Percentiles rank a stretch among this genome's conserved stretches.
Conservation (phyloP, 495 filamentous ascomycete genomes). For the Neurospora tetrasperma region DNA sequence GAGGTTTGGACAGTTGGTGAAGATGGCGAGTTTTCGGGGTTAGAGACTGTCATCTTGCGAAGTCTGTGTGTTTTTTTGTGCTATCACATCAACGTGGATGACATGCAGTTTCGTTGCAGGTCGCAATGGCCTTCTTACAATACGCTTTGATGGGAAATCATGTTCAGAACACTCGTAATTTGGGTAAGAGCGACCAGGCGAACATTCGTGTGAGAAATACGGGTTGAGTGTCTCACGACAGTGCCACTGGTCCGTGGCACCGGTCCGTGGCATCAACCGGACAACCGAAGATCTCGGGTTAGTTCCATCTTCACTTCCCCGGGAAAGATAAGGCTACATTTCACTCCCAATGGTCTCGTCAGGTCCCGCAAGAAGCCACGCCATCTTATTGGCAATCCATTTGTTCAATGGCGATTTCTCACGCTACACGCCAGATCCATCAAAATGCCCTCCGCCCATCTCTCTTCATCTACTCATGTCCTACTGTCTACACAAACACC, state of each 20-base stretch:
- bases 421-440: not conserved
- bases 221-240: not conserved
- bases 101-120: not conserved
- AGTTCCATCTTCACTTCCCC: not conserved
- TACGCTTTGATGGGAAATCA: not conserved
- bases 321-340: not conserved
- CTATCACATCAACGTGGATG: not conserved
- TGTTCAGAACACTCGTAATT: not conserved
- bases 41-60: not conserved
- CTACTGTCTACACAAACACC: not conserved
- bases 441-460: not conserved
- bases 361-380: not conserved
- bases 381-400: not conserved
- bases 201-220: not conserved
- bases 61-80: not conserved
- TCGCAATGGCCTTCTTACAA: not conserved
- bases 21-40: not conserved
- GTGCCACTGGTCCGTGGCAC: not conserved
- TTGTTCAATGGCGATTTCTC: not conserved
- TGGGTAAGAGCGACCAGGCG: not conserved
- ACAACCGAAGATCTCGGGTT: not conserved
- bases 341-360: not conserved
- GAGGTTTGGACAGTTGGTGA: not conserved
- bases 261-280: not conserved
- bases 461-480: not conserved